phyloP scores from a whole-genome alignment of 495 filamentous ascomycete species.

The Xylaria grammica region DNA sequence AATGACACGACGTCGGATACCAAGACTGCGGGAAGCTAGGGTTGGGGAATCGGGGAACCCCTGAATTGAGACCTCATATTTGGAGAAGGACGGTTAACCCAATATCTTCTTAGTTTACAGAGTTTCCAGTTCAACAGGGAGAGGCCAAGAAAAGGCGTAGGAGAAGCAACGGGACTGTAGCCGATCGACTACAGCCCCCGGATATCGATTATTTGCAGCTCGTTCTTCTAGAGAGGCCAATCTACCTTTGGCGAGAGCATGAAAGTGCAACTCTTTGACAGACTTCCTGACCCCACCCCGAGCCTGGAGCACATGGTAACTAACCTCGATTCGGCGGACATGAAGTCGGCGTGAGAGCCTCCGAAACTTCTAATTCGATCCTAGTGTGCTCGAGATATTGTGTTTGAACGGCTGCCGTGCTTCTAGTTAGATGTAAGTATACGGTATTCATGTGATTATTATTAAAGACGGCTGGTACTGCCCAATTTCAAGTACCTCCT shows the following conservation, averaged over 20 bases:
- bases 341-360: constrained; percentile 34
- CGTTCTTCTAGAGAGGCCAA: not conserved
- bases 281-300: not conserved
- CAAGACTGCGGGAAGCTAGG: not conserved
- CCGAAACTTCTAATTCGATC: constrained; percentile 27
- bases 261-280: not conserved
- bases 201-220: not conserved
- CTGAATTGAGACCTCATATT: not conserved
- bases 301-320: not conserved
- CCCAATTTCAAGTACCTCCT: not conserved
- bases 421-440: not conserved
- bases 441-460: not conserved
- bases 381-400: constrained; percentile 5
- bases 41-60: not conserved
- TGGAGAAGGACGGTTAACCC: not conserved
- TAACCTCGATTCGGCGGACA: constrained; percentile 17
- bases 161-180: not conserved
- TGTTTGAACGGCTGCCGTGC: not conserved
- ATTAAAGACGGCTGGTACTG: not conserved
- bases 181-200: not conserved
- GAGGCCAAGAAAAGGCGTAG: not conserved
- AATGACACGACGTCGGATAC: not conserved
- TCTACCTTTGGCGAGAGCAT: not conserved
- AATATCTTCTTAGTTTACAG: not conserved
- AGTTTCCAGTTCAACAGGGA: not conserved